These are phyloP conservation scores for Rhizopogon vesiculosus DNA, from an alignment of 768 basidiomycete species.

Conservation along the genomic window DNA sequence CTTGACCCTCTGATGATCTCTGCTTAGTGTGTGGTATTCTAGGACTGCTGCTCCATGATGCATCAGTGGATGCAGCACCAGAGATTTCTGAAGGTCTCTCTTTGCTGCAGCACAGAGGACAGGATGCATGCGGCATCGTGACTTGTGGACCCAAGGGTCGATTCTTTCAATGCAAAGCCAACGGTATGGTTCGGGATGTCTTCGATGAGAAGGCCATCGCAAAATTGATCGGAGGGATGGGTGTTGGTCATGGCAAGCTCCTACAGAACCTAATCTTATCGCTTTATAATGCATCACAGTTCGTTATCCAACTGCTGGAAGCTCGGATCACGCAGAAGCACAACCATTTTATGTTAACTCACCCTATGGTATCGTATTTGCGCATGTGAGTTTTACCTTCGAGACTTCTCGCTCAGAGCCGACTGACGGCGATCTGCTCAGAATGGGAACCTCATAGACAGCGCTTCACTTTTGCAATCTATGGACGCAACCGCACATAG, in stretches of 20 bases:
- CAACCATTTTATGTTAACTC: constrained; percentile 99
- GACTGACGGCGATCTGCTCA: constrained; percentile 25
- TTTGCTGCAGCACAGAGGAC: constrained; percentile 92
- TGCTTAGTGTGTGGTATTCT: constrained; percentile 85
- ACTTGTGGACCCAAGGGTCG: constrained; percentile 94
- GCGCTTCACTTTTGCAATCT: constrained; percentile 73
- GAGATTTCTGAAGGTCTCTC: constrained; percentile 97
- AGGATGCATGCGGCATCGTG: constrained; percentile 97
- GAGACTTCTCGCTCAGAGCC: background rate
- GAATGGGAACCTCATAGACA: constrained; percentile 99
- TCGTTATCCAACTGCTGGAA: constrained; percentile 96
- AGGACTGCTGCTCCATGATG: constrained; percentile 80
- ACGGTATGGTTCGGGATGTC: constrained; percentile 98
- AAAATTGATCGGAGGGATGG: constrained; percentile 89
- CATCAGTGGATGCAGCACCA: constrained; percentile 65
- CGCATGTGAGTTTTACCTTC: constrained; percentile 62
- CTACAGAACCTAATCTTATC: background rate
- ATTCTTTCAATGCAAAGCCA: constrained; percentile 97
- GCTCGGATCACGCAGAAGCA: constrained; percentile 93
- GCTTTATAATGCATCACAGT: constrained; percentile 42
- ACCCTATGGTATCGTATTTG: constrained; percentile 97
- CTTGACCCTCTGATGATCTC: background rate
- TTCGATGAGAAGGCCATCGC: constrained; percentile 79
- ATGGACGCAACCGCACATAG: constrained; percentile 96
- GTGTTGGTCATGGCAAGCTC: constrained; percentile 87